phyloP scores from a whole-genome alignment of 2,329 filamentous ascomycete genomes.

The Celoporthe dispersa region DNA sequence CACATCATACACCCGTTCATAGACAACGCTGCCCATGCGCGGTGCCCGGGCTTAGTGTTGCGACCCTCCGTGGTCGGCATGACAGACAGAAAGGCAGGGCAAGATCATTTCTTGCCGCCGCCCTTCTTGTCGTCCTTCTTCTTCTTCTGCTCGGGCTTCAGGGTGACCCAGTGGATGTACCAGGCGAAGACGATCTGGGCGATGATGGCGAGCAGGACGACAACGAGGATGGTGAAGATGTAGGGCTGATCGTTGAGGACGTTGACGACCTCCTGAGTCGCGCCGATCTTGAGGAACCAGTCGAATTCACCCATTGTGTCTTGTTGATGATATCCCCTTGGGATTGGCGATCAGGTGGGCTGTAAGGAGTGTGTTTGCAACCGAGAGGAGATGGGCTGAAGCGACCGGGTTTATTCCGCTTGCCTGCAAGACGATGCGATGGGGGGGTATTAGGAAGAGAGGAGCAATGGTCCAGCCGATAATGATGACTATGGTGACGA shows the following conservation, averaged over 20 bases:
- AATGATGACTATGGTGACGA: not conserved
- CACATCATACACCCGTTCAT: not conserved
- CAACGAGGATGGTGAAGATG: constrained; percentile 60
- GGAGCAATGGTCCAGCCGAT: constrained; percentile 31
- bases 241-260: constrained; percentile 65
- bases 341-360: constrained; percentile 1
- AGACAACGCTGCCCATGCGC: not conserved
- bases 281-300: constrained; percentile 61
- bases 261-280: constrained; percentile 61
- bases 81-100: not conserved
- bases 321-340: constrained; percentile 12
- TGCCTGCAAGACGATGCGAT: constrained; percentile 26
- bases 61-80: not conserved
- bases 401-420: constrained; percentile 20
- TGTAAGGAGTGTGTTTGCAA: not conserved
- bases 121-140: constrained; percentile 40
- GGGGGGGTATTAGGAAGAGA: constrained; percentile 25
- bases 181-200: constrained; percentile 54
- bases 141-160: constrained; percentile 63
- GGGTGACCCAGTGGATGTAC: constrained; percentile 63
- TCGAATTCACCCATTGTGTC: constrained; percentile 57
- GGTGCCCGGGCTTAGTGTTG: not conserved
- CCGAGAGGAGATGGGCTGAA: constrained; percentile 7
- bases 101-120: constrained; percentile 28
- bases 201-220: constrained; percentile 56